Conservation (phyloP, 1,284 basidiomycete genomes). For the Ustanciosporium gigantosporum region DNA sequence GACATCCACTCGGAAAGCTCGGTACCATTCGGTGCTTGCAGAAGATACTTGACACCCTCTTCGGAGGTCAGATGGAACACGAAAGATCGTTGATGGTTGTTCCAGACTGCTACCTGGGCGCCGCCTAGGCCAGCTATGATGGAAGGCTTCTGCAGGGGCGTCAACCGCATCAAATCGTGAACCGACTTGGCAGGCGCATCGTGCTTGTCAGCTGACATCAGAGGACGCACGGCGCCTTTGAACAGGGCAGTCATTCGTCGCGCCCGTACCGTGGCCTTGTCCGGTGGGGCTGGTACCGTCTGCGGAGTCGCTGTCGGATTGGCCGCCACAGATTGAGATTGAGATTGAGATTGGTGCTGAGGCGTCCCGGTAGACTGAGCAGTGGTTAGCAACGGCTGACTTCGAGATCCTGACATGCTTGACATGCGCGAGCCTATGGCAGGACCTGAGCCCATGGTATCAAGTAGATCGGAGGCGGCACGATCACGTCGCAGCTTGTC, state of each 20-base stretch:
- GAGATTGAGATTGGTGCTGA: neutral
- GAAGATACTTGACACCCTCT: slow-evolving; percentile 47
- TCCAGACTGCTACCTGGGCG: slow-evolving; percentile 50
- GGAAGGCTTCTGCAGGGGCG: slow-evolving; percentile 44
- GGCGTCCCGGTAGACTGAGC: no score
- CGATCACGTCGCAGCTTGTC: slow-evolving; percentile 50
- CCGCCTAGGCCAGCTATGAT: slow-evolving; percentile 41
- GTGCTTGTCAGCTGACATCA: slow-evolving; percentile 40
- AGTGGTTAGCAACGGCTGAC: no score
- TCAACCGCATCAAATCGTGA: slow-evolving; percentile 41
- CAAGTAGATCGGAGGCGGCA: slow-evolving; percentile 27
- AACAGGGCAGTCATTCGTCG: slow-evolving; percentile 58
- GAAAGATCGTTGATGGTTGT: slow-evolving; percentile 51
- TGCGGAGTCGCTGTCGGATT: slow-evolving; percentile 8
- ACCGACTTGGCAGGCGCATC: slow-evolving; percentile 22
- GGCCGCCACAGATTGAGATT: slow-evolving; percentile 3
- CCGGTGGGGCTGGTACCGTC: slow-evolving; percentile 14
- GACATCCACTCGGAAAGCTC: slow-evolving; percentile 51
- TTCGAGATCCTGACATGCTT: slow-evolving; percentile 12
- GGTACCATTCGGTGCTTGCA: slow-evolving; percentile 49
- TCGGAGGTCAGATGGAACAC: slow-evolving; percentile 53
- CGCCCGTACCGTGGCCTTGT: slow-evolving; percentile 38
- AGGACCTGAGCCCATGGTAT: slow-evolving; percentile 15
- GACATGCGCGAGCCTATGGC: slow-evolving; percentile 29
- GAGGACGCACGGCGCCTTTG: slow-evolving; percentile 51